These are phyloP conservation scores for Penicillium ochrochloron DNA, from an alignment of 495 filamentous ascomycete species.

Conservation along the genomic window DNA sequence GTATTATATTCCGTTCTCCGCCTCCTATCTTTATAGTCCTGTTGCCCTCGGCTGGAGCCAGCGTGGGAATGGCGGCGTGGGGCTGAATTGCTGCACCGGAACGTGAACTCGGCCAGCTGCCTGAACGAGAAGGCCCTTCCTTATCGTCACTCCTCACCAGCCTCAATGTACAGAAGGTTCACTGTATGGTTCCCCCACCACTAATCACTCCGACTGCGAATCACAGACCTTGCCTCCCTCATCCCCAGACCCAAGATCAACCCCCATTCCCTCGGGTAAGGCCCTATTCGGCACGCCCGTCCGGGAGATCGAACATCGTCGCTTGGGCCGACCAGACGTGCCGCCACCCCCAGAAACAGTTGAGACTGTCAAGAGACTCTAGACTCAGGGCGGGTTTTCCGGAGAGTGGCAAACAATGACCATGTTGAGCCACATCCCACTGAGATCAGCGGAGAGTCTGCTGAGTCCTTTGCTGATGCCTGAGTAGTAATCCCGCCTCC, in stretches of 20 bases:
- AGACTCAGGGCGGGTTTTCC: neutral
- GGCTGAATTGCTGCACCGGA: constrained; percentile 6
- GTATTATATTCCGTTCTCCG: neutral
- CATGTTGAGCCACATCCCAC: neutral
- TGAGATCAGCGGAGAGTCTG: too few relatives aligned
- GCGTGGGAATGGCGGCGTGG: constrained; percentile 1
- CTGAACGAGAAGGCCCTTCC: neutral
- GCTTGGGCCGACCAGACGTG: neutral
- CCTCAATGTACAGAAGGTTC: neutral
- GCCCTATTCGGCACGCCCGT: constrained; percentile 15
- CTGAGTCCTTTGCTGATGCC: neutral
- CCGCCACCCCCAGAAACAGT: constrained; percentile 4
- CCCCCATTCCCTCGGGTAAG: constrained; percentile 12
- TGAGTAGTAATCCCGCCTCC: too few relatives aligned
- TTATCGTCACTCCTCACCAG: neutral
- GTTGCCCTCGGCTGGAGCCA: constrained; percentile 11
- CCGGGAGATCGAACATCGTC: constrained; percentile 18
- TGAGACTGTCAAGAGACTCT: too few relatives aligned
- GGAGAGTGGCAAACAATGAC: neutral
- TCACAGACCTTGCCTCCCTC: neutral
- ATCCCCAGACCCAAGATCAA: constrained; percentile 1
- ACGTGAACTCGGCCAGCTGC: constrained; percentile 12
- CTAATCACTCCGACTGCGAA: constrained; percentile 9
- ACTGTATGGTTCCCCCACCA: neutral
- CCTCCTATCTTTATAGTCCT: neutral